A percentile compares a stretch with the other conserved stretches of the same genome.
Evolutionary conservation across 1,284 basidiomycete species (phyloP).

Genomic region (Apiotrichum sp.): DNA sequence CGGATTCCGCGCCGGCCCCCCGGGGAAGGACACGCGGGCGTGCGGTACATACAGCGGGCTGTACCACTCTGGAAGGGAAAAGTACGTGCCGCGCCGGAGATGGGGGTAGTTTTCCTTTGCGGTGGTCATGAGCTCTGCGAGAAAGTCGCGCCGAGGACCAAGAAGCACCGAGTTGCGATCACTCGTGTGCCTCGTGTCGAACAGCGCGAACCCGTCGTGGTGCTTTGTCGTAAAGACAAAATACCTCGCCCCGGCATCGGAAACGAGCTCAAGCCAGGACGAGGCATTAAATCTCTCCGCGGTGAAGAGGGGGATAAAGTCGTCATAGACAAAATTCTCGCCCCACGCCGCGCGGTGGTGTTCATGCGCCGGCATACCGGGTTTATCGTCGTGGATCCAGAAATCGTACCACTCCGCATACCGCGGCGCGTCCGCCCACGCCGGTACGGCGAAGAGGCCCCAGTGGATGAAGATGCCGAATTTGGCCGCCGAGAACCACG

Average conservation of each 20-base stretch:
- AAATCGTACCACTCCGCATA: slow-evolving; percentile 57
- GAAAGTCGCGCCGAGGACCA: slow-evolving; percentile 54
- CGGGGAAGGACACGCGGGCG: slow-evolving; percentile 52
- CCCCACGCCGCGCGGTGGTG: slow-evolving; percentile 55
- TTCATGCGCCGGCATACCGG: slow-evolving; percentile 48
- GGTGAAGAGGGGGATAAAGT: slow-evolving; percentile 56
- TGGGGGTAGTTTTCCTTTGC: slow-evolving; percentile 43
- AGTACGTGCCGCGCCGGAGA: slow-evolving; percentile 22
- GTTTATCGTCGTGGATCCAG: slow-evolving; percentile 34
- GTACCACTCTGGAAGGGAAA: slow-evolving; percentile 53
- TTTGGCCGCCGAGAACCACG: slow-evolving; percentile 17
- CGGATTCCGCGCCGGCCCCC: slow-evolving; percentile 54
- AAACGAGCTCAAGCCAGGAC: slow-evolving; percentile 55
- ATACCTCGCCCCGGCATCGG: slow-evolving; percentile 57
- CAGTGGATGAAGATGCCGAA: slow-evolving; percentile 56
- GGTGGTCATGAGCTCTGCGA: slow-evolving; percentile 54
- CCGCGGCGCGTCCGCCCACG: slow-evolving; percentile 27
- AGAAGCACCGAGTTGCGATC: slow-evolving; percentile 53
- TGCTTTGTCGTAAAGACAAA: slow-evolving; percentile 56
- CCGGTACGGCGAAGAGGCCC: slow-evolving; percentile 53
- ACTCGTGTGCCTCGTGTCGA: slow-evolving; percentile 53
- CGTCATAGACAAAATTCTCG: slow-evolving; percentile 53
- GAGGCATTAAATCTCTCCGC: slow-evolving; percentile 54
- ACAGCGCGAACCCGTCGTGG: slow-evolving; percentile 51
- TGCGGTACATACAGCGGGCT: slow-evolving; percentile 55